These are phyloP conservation scores for Colletotrichum caudatum DNA, from an alignment of 2,329 filamentous ascomycete genomes.

Conservation along the genomic window DNA sequence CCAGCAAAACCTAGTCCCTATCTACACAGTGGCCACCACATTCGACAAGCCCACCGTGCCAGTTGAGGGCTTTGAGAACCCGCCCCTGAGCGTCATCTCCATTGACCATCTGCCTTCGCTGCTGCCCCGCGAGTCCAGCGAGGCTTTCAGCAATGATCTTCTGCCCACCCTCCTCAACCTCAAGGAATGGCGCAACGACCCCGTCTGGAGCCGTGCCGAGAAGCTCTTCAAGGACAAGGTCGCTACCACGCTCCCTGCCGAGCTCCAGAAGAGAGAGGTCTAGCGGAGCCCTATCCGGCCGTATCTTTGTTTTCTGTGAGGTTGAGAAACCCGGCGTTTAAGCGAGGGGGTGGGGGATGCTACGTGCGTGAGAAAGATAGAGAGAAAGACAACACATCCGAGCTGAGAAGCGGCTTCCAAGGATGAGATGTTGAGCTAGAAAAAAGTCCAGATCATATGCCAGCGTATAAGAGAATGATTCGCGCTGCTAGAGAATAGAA, in stretches of 20 bases:
- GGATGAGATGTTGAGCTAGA: constrained; percentile 18
- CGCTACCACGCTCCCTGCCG: constrained; percentile 68
- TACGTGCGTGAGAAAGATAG: background rate
- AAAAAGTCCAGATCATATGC: constrained; percentile 20
- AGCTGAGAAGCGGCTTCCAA: background rate
- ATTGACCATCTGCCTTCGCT: constrained; percentile 89
- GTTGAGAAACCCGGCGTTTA: constrained; percentile 30
- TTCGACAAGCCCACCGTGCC: constrained; percentile 89
- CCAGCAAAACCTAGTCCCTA: constrained; percentile 66
- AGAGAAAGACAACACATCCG: constrained; percentile 10
- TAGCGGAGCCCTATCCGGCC: constrained; percentile 35
- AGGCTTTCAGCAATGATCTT: constrained; percentile 84
- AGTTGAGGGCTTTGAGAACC: constrained; percentile 69
- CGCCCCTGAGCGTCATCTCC: constrained; percentile 82
- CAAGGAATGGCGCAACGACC: constrained; percentile 77
- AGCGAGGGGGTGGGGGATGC: background rate
- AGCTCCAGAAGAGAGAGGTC: constrained; percentile 41
- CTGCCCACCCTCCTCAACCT: constrained; percentile 82
- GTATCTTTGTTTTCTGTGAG: constrained; percentile 33
- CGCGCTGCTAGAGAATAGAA: background rate
- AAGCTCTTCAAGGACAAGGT: constrained; percentile 89
- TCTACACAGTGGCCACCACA: constrained; percentile 87
- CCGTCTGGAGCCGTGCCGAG: constrained; percentile 89
- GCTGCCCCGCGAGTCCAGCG: constrained; percentile 86
- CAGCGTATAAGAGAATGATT: constrained; percentile 1